Percentiles rank a stretch among this genome's conserved stretches.
Conservation (phyloP, 2,329 filamentous ascomycete genomes). For the Neofusicoccum kwambonambiense region DNA sequence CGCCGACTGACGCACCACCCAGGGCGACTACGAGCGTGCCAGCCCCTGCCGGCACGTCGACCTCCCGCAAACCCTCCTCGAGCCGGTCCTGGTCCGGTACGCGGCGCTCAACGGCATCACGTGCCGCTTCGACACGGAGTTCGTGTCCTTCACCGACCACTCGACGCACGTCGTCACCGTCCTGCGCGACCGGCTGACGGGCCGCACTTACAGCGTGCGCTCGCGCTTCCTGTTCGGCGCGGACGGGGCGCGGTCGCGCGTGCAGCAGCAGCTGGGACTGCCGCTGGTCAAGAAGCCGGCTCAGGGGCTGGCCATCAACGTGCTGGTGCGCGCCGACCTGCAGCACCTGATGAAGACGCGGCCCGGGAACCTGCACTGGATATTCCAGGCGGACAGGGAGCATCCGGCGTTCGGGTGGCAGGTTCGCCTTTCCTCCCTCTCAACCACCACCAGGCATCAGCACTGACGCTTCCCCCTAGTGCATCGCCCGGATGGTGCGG, state of each 20-base stretch:
- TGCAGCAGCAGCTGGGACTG: constrained; percentile 48
- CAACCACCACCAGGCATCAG: too few relatives aligned
- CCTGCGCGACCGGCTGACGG: constrained; percentile 39
- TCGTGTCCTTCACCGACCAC: constrained; percentile 30
- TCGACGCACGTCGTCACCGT: constrained; percentile 34
- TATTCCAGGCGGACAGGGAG: constrained; percentile 55
- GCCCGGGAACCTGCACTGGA: constrained; percentile 61
- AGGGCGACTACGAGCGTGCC: constrained; percentile 42
- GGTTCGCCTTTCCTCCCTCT: constrained; percentile 9
- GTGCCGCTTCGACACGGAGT: constrained; percentile 40
- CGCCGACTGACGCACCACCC: too few relatives aligned
- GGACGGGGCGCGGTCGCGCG: constrained; percentile 52
- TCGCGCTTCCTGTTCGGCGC: constrained; percentile 60
- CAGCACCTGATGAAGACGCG: constrained; percentile 50
- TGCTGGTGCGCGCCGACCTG: constrained; percentile 53
- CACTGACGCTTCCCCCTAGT: too few relatives aligned
- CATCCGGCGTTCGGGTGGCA: constrained; percentile 54
- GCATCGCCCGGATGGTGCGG: constrained; percentile 59
- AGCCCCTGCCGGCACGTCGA: constrained; percentile 45
- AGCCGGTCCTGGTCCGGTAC: constrained; percentile 42
- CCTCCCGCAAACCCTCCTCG: constrained; percentile 45
- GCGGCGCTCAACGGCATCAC: constrained; percentile 40
- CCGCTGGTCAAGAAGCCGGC: constrained; percentile 47
- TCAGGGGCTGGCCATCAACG: constrained; percentile 51
- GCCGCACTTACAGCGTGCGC: constrained; percentile 44